phyloP scores from a whole-genome alignment of 768 basidiomycete species.

The Auriscalpium vulgare region DNA sequence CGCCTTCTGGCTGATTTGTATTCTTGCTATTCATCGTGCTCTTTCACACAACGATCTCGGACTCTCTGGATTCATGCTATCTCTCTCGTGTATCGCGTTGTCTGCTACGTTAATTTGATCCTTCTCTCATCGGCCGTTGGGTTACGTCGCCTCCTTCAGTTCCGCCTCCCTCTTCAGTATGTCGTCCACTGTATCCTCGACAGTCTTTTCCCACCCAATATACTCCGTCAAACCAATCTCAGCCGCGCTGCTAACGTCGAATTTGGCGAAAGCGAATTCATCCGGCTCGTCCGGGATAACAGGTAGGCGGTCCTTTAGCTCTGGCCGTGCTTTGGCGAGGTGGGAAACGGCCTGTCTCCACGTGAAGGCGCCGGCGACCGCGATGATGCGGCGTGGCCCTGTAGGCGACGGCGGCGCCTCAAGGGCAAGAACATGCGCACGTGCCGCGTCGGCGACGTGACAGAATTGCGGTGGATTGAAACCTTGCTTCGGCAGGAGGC shows the following conservation, averaged over 20 bases:
- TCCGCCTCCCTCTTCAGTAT: not conserved
- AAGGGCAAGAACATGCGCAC: conserved; percentile 20
- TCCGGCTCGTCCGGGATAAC: not conserved
- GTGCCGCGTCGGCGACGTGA: conserved; percentile 23
- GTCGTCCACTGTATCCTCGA: not conserved
- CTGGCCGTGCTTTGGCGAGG: conserved; percentile 12
- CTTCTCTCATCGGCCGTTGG: too few species aligned
- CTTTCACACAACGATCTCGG: too few species aligned
- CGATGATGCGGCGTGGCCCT: conserved; percentile 19
- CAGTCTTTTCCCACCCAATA: not conserved
- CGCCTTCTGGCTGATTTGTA: too few species aligned
- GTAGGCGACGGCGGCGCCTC: not conserved
- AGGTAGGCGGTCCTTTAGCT: conserved; percentile 3
- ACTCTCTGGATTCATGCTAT: too few species aligned
- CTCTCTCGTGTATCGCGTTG: too few species aligned
- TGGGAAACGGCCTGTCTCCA: conserved; percentile 18
- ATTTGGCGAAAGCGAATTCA: not conserved
- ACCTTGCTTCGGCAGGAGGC: conserved; percentile 9
- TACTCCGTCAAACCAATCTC: not conserved
- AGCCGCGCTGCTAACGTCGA: not conserved
- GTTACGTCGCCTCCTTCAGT: not conserved
- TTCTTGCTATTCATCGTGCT: too few species aligned
- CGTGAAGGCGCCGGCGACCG: conserved; percentile 11
- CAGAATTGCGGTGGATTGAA: conserved; percentile 13
- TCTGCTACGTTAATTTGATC: too few species aligned